Conservation (phyloP, 495 filamentous ascomycete species). For the Neurospora terricola region DNA sequence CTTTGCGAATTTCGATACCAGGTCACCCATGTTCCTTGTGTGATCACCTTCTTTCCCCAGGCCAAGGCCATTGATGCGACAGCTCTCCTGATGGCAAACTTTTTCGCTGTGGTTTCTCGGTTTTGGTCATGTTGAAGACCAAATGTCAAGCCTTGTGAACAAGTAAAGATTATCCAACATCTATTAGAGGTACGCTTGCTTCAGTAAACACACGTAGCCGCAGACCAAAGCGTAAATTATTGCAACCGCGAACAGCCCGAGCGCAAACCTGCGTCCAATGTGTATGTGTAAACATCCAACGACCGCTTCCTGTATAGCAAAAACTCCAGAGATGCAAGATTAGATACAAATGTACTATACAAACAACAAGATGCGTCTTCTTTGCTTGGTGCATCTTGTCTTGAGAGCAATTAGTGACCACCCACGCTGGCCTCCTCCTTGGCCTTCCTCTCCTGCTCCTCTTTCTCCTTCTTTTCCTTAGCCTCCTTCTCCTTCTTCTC, state of each 20-base stretch:
- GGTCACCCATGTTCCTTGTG: neutral
- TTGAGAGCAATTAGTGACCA: neutral
- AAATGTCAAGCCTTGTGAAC: neutral
- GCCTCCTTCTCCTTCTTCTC: constrained; percentile 1
- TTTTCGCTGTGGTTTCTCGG: neutral
- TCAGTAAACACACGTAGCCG: neutral
- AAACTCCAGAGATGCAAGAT: neutral
- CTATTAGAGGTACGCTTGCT: neutral
- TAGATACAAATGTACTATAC: neutral
- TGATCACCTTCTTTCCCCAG: neutral
- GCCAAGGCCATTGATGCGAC: neutral
- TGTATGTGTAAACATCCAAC: neutral
- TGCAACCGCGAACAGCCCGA: neutral
- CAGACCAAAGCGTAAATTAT: too few relatives aligned
- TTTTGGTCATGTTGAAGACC: neutral
- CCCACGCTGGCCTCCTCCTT: neutral
- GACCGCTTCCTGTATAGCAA: neutral
- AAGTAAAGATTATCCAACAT: neutral
- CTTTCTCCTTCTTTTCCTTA: constrained; percentile 4
- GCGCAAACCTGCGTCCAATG: neutral
- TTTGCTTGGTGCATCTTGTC: neutral
- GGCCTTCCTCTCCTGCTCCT: constrained; percentile 2
- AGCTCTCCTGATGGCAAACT: neutral
- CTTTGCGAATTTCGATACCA: neutral
- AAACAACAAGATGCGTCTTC: neutral